Evolutionary conservation across 192 early-diverging fungal species (phyloP).

Genomic region (Glomus cerebriforme): DNA sequence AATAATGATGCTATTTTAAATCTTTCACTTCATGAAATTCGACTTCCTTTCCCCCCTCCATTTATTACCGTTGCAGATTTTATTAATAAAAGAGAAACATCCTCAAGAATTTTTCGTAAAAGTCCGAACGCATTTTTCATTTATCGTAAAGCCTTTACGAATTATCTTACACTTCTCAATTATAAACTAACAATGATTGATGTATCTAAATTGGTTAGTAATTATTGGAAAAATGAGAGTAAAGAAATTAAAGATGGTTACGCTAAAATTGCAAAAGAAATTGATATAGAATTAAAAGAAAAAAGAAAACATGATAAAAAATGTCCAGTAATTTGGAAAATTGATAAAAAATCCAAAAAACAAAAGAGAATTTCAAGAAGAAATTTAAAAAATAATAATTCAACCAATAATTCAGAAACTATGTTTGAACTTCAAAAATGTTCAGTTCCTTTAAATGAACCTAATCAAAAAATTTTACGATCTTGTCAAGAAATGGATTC

Average conservation of each 20-base stretch:
- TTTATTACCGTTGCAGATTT: neutral
- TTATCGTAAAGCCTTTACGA: conserved; percentile 1
- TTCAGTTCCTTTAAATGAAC: neutral
- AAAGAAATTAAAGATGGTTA: neutral
- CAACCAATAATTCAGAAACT: neutral
- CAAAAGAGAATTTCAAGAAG: neutral
- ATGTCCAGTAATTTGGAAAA: neutral
- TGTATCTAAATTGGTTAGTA: neutral
- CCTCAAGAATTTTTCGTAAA: neutral
- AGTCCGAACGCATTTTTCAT: conserved; percentile 4
- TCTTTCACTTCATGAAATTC: neutral
- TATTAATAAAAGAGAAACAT: neutral
- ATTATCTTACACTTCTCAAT: neutral
- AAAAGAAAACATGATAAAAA: neutral
- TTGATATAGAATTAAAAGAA: neutral
- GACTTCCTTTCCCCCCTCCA: neutral
- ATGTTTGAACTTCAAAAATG: neutral
- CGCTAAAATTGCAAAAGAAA: neutral
- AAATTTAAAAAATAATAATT: neutral
- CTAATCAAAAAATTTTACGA: no score
- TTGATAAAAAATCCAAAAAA: neutral
- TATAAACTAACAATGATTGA: neutral
- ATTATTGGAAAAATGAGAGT: neutral
- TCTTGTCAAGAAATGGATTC: no score
- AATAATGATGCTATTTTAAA: no score